Base-by-base conservation (phyloP, 768 basidiomycete genomes). In the Punctularia strigosozonata region DNA sequence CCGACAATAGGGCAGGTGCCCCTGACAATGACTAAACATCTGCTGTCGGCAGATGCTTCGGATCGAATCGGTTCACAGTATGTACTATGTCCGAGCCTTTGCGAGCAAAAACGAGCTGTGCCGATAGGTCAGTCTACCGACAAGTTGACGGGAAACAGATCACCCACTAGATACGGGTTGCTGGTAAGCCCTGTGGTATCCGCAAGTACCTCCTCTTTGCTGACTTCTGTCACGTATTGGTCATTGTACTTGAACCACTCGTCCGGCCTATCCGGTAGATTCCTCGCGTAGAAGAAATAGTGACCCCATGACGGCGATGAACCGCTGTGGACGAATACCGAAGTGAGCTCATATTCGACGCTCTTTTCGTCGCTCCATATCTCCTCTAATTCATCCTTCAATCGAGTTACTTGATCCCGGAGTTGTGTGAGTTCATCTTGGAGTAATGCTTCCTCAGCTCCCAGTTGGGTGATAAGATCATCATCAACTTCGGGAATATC, bases 171-270 rank as follows among this genome's bases (percentile, higher is more conserved):
- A 61, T 90, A 90, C 20, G 87, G 87, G 51, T 90, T 90, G n/a
- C 84, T 87, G 25, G 77, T 88, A 14, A 75, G 80, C 17, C 84
- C 86, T n/a, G 86, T 88, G 25, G 89, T 85, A 62, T 95, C 87
- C 21, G 77, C 79, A 38, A 95, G 65, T 2, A 97, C 83, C 50
- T 95, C 91, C 6, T 76, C 75, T 50, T 85, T 83, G 6, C 69
- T 59, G 0, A 89, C 85, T 20, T 75, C 68, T 3, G 75, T 69
- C 6, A 98, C 88, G 42, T 75, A 77, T 25, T 87, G 87, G 54
- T 97, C 92, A 54, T 97, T 97, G 63, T 94, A 90, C 61, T 94
- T 94, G 71, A 91, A 89, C 88, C 91, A 97, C 31, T 71, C 68
- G 41, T 95, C 82, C 8, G 80, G 79, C 18, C 75, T 60, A 35